phyloP scores from a whole-genome alignment of 768 basidiomycete species.

The Pisolithus albus region DNA sequence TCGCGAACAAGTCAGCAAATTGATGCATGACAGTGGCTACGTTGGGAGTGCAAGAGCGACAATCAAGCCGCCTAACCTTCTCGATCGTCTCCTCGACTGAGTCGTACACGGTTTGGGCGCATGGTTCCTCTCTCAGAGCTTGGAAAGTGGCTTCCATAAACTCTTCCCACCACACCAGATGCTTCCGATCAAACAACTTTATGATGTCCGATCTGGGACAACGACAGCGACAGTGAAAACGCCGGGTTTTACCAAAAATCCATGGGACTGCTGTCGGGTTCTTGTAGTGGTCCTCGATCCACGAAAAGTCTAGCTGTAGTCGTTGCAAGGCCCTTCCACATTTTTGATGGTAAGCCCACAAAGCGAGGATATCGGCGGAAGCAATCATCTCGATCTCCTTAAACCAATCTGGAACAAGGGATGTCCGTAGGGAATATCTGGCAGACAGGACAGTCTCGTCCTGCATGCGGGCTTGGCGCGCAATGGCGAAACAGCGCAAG shows the following conservation, averaged over 20 bases:
- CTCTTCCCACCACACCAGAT: constrained; percentile 15
- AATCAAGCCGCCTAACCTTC: background rate
- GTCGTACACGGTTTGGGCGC: constrained; percentile 4
- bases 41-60: background rate
- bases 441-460: constrained; percentile 24
- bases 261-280: background rate
- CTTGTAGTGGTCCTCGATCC: constrained; percentile 12
- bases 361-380: constrained; percentile 17
- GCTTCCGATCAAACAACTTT: background rate
- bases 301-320: constrained; percentile 1
- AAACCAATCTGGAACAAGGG: constrained; percentile 17
- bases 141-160: constrained; percentile 12
- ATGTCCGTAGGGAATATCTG: constrained; percentile 18
- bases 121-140: constrained; percentile 15
- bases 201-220: background rate
- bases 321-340: constrained; percentile 11
- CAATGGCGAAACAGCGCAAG: constrained; percentile 27
- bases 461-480: constrained; percentile 17
- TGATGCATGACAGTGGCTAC: constrained; percentile 10
- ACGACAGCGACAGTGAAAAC: background rate
- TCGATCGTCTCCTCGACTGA: background rate
- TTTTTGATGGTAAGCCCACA: constrained; percentile 17
- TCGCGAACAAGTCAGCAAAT: constrained; percentile 7
- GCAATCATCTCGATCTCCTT: constrained; percentile 23
- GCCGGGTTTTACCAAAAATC: background rate